A percentile compares a stretch with the other conserved stretches of the same genome.
Conservation (phyloP, 495 filamentous ascomycete genomes). For the Neurospora africana region DNA sequence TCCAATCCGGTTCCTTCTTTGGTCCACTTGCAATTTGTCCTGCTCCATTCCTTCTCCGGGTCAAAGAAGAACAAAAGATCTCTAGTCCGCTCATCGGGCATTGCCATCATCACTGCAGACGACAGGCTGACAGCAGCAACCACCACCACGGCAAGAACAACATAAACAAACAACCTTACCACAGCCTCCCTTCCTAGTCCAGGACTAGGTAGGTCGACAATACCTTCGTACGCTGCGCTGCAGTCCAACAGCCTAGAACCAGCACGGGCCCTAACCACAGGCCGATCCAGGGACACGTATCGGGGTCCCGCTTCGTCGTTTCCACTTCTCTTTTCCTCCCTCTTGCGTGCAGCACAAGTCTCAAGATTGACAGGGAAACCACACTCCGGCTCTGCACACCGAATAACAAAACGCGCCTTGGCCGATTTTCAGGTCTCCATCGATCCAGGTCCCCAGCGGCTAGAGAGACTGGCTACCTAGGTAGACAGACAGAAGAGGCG, state of each 20-base stretch:
- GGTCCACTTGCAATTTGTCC: background rate
- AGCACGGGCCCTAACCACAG: background rate
- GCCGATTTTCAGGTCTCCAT: background rate
- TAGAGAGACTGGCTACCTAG: background rate
- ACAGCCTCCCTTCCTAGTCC: background rate
- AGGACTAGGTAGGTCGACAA: background rate
- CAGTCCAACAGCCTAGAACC: background rate
- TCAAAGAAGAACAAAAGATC: background rate
- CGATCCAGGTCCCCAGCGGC: background rate
- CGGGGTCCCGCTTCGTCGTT: background rate
- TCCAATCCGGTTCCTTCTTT: background rate
- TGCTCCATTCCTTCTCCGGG: background rate
- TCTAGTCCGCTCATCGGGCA: background rate
- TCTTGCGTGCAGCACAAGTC: background rate
- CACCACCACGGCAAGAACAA: background rate
- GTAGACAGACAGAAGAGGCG: background rate
- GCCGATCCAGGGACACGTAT: background rate
- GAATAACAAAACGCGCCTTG: background rate
- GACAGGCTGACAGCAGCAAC: background rate
- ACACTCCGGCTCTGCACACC: background rate
- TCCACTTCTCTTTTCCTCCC: background rate
- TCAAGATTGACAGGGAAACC: background rate
- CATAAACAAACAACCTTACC: background rate
- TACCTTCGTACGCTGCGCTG: too few species aligned
- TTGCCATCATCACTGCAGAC: background rate